Percentiles rank a stretch among this genome's conserved stretches.
These are phyloP conservation scores for Schizopora paradoxa DNA, from an alignment of 1,284 basidiomycete species.

Conservation along the genomic window DNA sequence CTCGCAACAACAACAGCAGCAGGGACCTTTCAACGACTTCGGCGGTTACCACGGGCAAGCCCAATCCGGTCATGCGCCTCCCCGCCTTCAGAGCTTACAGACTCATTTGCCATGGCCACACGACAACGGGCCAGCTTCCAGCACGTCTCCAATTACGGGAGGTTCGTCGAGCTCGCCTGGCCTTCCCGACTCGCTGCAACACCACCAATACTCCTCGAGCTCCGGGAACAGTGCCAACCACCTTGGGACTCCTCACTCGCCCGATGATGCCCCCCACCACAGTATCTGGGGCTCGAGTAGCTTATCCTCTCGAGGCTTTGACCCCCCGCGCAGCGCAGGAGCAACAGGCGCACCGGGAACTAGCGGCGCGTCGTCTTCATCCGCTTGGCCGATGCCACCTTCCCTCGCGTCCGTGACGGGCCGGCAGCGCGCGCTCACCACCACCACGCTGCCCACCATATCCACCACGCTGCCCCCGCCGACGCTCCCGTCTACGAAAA, in stretches of 20 bases:
- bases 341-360: not conserved
- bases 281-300: slow-evolving; percentile 4
- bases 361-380: slow-evolving; percentile 5
- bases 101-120: not conserved
- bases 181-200: slow-evolving; percentile 1
- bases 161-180: slow-evolving; percentile 3
- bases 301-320: not conserved
- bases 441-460: not conserved
- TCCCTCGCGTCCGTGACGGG: not conserved
- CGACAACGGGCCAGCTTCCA: not conserved
- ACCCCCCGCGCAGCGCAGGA: not conserved
- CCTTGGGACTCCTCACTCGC: slow-evolving; percentile 7
- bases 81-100: not conserved
- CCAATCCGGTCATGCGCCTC: not conserved
- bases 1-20: not conserved
- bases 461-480: not conserved
- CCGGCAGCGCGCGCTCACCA: slow-evolving; percentile 1
- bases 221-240: not conserved
- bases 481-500: not conserved
- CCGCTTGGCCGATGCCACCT: not conserved
- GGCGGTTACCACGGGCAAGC: not conserved
- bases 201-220: not conserved
- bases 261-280: slow-evolving; percentile 5
- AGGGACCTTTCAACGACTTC: not conserved
- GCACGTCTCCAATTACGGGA: not conserved